Conservation (phyloP, 371 early-diverging fungal species). For the Syncephalastrum sp. region DNA sequence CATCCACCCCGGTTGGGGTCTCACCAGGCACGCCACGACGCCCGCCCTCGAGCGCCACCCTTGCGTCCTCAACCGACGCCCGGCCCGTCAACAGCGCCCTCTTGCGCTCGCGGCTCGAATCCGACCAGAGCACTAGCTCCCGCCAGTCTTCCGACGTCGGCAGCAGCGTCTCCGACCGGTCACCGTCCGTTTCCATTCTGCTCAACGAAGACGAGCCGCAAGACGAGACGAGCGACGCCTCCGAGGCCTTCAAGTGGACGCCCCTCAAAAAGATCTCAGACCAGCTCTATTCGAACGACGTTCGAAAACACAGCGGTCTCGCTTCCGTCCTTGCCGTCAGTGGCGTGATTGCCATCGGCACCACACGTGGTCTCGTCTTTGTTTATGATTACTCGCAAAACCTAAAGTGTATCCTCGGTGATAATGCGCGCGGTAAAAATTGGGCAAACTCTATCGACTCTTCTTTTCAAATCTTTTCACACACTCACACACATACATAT, state of each 20-base stretch:
- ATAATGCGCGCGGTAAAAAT: slow-evolving; percentile 45
- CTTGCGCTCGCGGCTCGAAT: slow-evolving; percentile 15
- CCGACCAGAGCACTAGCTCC: slow-evolving; percentile 17
- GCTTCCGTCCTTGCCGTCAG: slow-evolving; percentile 61
- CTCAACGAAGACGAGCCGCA: slow-evolving; percentile 8
- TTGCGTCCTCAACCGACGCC: slow-evolving; percentile 3
- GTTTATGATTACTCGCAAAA: slow-evolving; percentile 72
- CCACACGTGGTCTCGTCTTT: slow-evolving; percentile 68
- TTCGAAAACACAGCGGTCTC: slow-evolving; percentile 55
- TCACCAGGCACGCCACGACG: slow-evolving; percentile 19
- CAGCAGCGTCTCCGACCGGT: slow-evolving; percentile 13
- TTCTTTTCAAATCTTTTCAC: too few species aligned
- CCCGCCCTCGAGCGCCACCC: slow-evolving; percentile 9
- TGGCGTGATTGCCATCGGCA: slow-evolving; percentile 73
- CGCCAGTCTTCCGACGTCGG: slow-evolving; percentile 28
- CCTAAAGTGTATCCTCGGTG: slow-evolving; percentile 65
- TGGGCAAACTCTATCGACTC: too few species aligned
- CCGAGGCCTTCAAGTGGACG: slow-evolving; percentile 79
- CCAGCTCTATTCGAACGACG: slow-evolving; percentile 61
- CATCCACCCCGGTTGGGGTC: slow-evolving; percentile 14
- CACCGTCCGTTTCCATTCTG: slow-evolving; percentile 17
- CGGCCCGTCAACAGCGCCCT: slow-evolving; percentile 5
- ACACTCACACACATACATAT: too few species aligned
- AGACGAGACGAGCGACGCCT: slow-evolving; percentile 26
- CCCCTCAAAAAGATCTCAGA: slow-evolving; percentile 66